Percentiles rank a stretch among this genome's conserved stretches.
phyloP scores from a whole-genome alignment of 768 basidiomycete species.

The Rhodotorula paludigena region DNA sequence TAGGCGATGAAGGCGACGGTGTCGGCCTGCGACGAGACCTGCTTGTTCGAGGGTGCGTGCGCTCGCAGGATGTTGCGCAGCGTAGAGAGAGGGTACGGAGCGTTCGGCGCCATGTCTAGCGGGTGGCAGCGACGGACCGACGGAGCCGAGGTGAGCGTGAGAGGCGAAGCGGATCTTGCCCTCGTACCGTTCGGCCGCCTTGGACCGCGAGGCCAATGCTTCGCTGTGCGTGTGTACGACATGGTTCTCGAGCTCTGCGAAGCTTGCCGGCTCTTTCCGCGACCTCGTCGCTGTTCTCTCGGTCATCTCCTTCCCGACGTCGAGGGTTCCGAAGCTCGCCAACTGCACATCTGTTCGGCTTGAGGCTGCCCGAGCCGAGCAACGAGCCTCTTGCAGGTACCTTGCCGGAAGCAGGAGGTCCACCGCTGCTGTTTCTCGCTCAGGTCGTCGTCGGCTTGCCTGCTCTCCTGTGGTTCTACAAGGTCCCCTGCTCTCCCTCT shows the following conservation, averaged over 20 bases:
- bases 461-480: constrained; percentile 51
- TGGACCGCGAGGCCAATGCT: too few relatives aligned
- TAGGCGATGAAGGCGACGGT: not conserved
- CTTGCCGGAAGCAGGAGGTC: not conserved
- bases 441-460: constrained; percentile 49
- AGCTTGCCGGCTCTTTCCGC: not conserved
- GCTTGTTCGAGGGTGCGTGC: not conserved
- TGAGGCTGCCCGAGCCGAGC: constrained; percentile 4
- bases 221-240: too few relatives aligned
- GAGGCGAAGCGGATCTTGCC: not conserved
- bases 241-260: too few relatives aligned
- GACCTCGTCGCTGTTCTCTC: not conserved
- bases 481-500: constrained; percentile 42
- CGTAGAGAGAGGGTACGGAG: not conserved
- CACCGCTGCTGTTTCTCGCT: constrained; percentile 7
- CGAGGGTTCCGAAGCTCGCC: not conserved
- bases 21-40: not conserved
- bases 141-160: not conserved
- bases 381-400: constrained; percentile 31
- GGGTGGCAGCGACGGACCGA: too few relatives aligned
- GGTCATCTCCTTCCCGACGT: too few relatives aligned
- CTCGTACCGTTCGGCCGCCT: not conserved
- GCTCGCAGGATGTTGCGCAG: not conserved
- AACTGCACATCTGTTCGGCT: too few relatives aligned
- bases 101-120: not conserved